Base-by-base conservation (phyloP, 2,329 filamentous ascomycete genomes). In the Ophioceras dolichostomum region DNA sequence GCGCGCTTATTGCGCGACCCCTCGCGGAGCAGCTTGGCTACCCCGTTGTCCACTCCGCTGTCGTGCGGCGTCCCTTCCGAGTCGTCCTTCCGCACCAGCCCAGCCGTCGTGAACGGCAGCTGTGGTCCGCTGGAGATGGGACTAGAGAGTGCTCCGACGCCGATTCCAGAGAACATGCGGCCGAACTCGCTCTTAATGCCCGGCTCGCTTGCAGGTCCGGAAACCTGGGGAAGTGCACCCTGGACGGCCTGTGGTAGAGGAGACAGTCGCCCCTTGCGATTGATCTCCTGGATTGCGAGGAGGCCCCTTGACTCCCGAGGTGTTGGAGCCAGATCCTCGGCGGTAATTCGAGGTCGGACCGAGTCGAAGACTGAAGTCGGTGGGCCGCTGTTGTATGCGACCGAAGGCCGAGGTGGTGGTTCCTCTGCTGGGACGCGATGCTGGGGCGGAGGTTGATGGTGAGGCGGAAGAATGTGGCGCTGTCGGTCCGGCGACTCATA, bases 111-210 rank as follows among this genome's bases (percentile, higher is more conserved):
- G 41, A 69, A 75, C 1, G 69, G 64, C 27, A 67, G 47, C 29
- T 60, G 58, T 4, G 58, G 53, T 41, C 64, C 49, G 30, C 59
- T 28, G 1, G 67, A 57, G 3, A 67, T 61, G 2, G 72, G 70
- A 47, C 69, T 74, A 12, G 70, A 65, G 26, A 71, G 64, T 29
- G 58, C 63, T 43, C 59, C 65, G 22, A 71, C 66, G 41, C 67
- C 88, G 46, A 96, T 86, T n/a, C 89, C 89, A 14, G 85, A 86
- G 59, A 94, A 95, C 70, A 95, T 94, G 43, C 86, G 79, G 20
- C 88, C 88, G 54, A 95, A 88, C 55, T 95, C 89, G 53, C 79
- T 93, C 66, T 95, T 94, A 52, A 95, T 94, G 31, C 83, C 83
- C 10, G 86, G 83, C 55, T 94, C 87, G 13, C 80, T 83, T 12